These are phyloP conservation scores for Naematelia encephala DNA, from an alignment of 768 basidiomycete species.

Conservation along the genomic window DNA sequence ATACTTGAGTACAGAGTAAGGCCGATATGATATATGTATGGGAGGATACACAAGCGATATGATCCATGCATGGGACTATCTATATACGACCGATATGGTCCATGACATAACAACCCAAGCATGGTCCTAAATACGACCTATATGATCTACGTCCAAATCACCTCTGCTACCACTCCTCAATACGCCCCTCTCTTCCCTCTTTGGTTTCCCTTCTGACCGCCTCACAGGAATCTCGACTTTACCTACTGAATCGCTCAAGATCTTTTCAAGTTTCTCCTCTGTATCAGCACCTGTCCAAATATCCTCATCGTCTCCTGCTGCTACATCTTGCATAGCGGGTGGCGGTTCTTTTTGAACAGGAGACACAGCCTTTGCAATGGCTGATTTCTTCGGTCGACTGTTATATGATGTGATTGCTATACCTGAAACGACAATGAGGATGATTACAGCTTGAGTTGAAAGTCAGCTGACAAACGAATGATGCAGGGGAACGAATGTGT, in stretches of 20 bases:
- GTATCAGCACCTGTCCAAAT: slow-evolving; percentile 23
- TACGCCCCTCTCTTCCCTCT: slow-evolving; percentile 8
- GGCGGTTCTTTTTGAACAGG: slow-evolving; percentile 11
- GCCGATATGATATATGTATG: too few species aligned
- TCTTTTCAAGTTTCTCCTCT: slow-evolving; percentile 35
- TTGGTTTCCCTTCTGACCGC: slow-evolving; percentile 11
- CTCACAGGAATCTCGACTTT: slow-evolving; percentile 2
- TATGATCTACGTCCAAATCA: slow-evolving; percentile 2
- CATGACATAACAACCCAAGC: too few species aligned
- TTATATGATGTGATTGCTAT: slow-evolving; percentile 29
- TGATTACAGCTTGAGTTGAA: slow-evolving; percentile 25
- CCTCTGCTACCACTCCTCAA: neutral
- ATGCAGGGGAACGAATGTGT: neutral
- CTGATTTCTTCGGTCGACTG: slow-evolving; percentile 10
- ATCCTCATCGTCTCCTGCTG: slow-evolving; percentile 41
- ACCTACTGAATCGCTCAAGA: slow-evolving; percentile 27
- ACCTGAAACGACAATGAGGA: slow-evolving; percentile 43
- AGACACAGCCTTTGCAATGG: neutral
- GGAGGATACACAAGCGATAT: too few species aligned
- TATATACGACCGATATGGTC: too few species aligned
- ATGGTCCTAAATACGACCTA: too few species aligned
- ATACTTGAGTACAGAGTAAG: too few species aligned
- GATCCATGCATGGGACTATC: too few species aligned
- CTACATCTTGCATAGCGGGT: slow-evolving; percentile 37
- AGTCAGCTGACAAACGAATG: slow-evolving; percentile 3